Evolutionary conservation across 1,139 yeast genomes (phyloP).

Genomic region (Meyerozyma elateridarum): DNA sequence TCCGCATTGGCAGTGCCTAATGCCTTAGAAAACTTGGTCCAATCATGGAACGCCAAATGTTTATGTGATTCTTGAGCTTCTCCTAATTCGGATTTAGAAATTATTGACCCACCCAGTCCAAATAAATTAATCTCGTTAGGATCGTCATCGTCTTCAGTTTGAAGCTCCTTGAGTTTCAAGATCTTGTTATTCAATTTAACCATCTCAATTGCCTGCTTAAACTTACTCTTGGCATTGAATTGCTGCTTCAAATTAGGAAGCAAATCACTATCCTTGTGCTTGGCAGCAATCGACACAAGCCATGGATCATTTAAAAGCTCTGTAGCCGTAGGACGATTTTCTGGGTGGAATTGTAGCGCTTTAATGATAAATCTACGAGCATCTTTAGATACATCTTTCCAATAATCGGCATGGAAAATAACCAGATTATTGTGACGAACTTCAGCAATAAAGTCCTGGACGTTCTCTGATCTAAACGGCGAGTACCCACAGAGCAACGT

Average conservation of each 20-base stretch:
- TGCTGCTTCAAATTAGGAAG: conserved; percentile 49
- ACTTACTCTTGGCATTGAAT: conserved; percentile 79
- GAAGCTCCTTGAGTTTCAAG: conserved; percentile 54
- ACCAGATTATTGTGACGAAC: conserved; percentile 67
- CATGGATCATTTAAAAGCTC: conserved; percentile 66
- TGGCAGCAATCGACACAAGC: conserved; percentile 49
- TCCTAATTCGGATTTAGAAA: conserved; percentile 4
- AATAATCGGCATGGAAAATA: conserved; percentile 80
- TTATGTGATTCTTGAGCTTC: no score
- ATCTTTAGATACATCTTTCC: conserved; percentile 71
- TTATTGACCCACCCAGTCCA: conserved; percentile 23
- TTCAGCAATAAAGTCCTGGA: conserved; percentile 74
- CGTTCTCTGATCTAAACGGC: conserved; percentile 84
- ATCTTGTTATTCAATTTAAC: conserved; percentile 74
- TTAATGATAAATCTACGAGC: conserved; percentile 70
- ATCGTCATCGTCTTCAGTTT: conserved; percentile 52
- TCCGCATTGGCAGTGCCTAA: conserved; percentile 14
- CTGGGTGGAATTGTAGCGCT: conserved; percentile 64
- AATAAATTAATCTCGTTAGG: conserved; percentile 44
- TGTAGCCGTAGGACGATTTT: conserved; percentile 59
- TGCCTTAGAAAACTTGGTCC: conserved; percentile 24
- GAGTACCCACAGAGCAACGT: conserved; percentile 89
- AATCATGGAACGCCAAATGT: conserved; percentile 12
- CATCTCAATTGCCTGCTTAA: conserved; percentile 81
- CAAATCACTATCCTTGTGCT: conserved; percentile 54